These are phyloP conservation scores for Leavenworthia alabamica DNA, from an alignment of 345 rosid genomes.

Conservation along the genomic window DNA sequence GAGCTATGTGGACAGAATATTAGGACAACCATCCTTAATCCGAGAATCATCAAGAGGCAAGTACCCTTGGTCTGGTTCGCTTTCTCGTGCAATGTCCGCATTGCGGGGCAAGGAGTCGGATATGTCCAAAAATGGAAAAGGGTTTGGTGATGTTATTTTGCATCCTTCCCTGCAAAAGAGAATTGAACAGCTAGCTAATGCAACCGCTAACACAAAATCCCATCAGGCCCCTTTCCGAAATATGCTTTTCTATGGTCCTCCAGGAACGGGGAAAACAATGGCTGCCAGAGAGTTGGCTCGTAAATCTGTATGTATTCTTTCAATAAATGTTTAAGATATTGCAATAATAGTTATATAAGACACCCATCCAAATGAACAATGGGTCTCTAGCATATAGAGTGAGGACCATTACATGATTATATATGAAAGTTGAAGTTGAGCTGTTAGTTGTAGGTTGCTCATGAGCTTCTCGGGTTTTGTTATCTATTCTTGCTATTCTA, in stretches of 20 bases:
- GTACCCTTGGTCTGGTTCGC: slow-evolving; percentile 91
- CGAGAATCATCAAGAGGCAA: slow-evolving; percentile 95
- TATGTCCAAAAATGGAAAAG: slow-evolving; percentile 49
- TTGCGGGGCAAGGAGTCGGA: slow-evolving; percentile 41
- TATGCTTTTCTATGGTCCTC: slow-evolving; percentile 97
- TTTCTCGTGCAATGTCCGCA: slow-evolving; percentile 44
- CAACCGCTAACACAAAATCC: slow-evolving; percentile 95
- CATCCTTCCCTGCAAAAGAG: slow-evolving; percentile 80
- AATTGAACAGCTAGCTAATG: slow-evolving; percentile 70
- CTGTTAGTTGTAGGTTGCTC: not conserved
- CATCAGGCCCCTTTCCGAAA: slow-evolving; percentile 94
- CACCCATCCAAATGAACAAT: not conserved
- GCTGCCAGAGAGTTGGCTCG: slow-evolving; percentile 90
- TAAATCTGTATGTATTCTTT: slow-evolving; percentile 63
- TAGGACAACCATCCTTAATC: slow-evolving; percentile 94
- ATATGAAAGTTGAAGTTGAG: not conserved
- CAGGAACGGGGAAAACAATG: slow-evolving; percentile 99
- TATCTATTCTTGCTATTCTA: not conserved
- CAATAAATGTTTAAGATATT: not conserved
- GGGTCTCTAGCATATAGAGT: not conserved
- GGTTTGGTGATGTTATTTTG: slow-evolving; percentile 93
- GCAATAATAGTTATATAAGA: not conserved
- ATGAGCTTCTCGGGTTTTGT: not conserved
- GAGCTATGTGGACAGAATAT: slow-evolving; percentile 96
- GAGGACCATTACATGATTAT: not conserved